Percentiles rank a stretch among this genome's conserved stretches.
These are phyloP conservation scores for Candida glucosophila DNA, from an alignment of 1,139 yeast species.

Conservation along the genomic window DNA sequence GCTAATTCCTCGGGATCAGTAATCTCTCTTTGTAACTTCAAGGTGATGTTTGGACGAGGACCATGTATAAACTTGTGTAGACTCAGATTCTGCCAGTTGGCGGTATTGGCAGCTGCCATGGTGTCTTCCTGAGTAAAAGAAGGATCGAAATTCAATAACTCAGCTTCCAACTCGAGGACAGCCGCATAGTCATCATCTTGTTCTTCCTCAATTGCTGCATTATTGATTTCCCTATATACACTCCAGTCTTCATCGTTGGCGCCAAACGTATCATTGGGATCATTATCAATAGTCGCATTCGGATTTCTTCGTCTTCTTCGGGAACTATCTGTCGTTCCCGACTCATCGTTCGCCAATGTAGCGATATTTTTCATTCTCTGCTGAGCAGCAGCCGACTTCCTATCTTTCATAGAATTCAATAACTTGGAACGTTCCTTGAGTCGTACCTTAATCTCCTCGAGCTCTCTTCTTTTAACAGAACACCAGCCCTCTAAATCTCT, in stretches of 20 bases:
- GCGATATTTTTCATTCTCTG: constrained; percentile 89
- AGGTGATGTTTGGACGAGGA: constrained; percentile 53
- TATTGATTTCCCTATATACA: constrained; percentile 76
- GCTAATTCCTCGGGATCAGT: constrained; percentile 36
- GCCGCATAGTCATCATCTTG: constrained; percentile 61
- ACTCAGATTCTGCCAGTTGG: constrained; percentile 77
- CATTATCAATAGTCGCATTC: constrained; percentile 69
- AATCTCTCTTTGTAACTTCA: constrained; percentile 37
- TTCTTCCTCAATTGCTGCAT: constrained; percentile 62
- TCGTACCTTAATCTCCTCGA: constrained; percentile 46
- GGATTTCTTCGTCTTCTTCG: constrained; percentile 46
- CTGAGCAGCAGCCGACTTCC: constrained; percentile 89
- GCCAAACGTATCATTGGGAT: constrained; percentile 91
- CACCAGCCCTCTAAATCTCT: constrained; percentile 77
- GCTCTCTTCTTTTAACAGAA: constrained; percentile 52
- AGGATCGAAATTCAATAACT: constrained; percentile 74
- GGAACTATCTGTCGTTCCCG: constrained; percentile 29
- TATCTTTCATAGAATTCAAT: constrained; percentile 71
- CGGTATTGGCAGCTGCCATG: constrained; percentile 57
- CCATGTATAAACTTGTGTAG: constrained; percentile 86
- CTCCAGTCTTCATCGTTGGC: constrained; percentile 97
- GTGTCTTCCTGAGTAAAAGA: constrained; percentile 81
- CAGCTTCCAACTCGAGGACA: constrained; percentile 60
- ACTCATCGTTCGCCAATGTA: constrained; percentile 71
- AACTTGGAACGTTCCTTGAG: constrained; percentile 64